Evolutionary conservation across 352 stramenopile genomes (phyloP).

Genomic region (Phytopythium ostracodes): DNA sequence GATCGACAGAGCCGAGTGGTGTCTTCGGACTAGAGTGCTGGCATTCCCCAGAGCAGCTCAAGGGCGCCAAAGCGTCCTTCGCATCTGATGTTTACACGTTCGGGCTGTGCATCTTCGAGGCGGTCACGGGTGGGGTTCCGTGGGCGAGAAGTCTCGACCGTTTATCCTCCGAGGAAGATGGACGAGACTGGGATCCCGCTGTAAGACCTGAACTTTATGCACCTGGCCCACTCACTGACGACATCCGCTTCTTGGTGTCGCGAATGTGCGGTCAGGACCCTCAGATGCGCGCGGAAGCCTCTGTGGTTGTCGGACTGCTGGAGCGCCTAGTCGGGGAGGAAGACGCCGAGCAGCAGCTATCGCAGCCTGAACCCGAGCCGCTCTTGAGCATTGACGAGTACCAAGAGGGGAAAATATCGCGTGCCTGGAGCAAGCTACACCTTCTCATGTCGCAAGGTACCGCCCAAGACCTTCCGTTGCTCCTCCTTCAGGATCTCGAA

Average conservation of each 20-base stretch:
- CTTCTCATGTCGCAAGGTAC: background rate
- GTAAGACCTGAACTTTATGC: background rate
- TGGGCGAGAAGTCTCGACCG: constrained; percentile 10
- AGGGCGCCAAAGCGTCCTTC: constrained; percentile 4
- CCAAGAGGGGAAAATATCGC: background rate
- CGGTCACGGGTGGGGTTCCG: constrained; percentile 19
- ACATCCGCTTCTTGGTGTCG: constrained; percentile 17
- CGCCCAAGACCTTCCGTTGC: background rate
- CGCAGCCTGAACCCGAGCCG: background rate
- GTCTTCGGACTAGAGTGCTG: background rate
- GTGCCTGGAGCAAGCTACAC: background rate
- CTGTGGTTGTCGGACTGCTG: constrained; percentile 5
- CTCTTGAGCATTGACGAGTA: background rate
- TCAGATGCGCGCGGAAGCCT: constrained; percentile 13
- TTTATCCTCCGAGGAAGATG: background rate
- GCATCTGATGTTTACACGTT: constrained; percentile 40
- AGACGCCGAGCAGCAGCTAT: background rate
- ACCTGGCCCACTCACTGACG: background rate
- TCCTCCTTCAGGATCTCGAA: constrained; percentile 1
- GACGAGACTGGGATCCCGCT: background rate
- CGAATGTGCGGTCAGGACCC: constrained; percentile 27
- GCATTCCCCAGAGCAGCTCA: constrained; percentile 3
- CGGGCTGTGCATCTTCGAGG: constrained; percentile 32
- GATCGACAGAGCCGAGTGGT: background rate
- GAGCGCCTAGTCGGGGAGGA: background rate